Evolutionary conservation across 495 filamentous ascomycete genomes (phyloP).

Genomic region (Immersiella caudata): DNA sequence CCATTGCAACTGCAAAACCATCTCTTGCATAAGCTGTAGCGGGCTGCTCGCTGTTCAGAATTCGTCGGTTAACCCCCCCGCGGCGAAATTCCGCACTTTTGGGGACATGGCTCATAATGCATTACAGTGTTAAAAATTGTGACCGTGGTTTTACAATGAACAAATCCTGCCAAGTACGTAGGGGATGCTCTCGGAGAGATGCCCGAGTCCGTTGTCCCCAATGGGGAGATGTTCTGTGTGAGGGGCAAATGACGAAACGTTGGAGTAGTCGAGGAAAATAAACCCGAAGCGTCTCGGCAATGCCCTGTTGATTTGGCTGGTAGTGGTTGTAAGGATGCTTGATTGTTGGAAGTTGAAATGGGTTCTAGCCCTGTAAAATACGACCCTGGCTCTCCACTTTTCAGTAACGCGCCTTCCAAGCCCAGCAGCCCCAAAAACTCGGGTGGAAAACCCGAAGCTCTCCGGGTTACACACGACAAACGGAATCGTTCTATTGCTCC

Average conservation of each 20-base stretch:
- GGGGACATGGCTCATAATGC: too few species aligned
- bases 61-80: too few species aligned
- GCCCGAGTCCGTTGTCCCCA: background rate
- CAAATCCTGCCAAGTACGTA: too few species aligned
- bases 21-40: background rate
- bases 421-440: background rate
- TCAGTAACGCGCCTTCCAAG: too few species aligned
- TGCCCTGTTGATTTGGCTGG: too few species aligned
- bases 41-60: too few species aligned
- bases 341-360: too few species aligned
- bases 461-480: background rate
- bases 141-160: background rate
- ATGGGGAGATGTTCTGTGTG: background rate
- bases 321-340: too few species aligned
- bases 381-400: too few species aligned
- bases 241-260: background rate
- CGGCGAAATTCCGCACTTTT: background rate
- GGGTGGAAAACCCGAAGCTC: background rate
- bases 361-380: too few species aligned
- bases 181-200: too few species aligned
- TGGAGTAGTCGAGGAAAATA: background rate
- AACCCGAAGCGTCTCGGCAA: conserved; percentile 3
- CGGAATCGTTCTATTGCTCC: background rate
- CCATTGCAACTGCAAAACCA: background rate
- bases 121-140: too few species aligned